Base-by-base conservation (phyloP, 768 basidiomycete genomes). In the Clitopilus passeckerianus region DNA sequence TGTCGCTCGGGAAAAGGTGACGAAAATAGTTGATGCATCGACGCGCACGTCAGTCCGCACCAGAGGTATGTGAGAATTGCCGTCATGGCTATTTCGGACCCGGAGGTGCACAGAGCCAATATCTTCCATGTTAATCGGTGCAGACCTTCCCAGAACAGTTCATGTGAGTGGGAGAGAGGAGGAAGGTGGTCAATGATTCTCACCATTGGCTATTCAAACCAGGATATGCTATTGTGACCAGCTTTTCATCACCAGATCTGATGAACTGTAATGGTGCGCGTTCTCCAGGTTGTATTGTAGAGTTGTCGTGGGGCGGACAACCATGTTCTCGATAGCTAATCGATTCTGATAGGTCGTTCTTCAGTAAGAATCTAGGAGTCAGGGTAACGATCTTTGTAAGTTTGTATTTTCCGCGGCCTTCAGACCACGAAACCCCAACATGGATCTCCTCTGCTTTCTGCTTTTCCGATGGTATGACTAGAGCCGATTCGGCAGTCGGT, bases 341-440 rank as follows among this genome's bases (percentile, higher is more conserved):
- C 1, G 85, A 67, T 54, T 84, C 83, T 5, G 77, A 62, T 35
- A 94, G 79, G 61, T 86, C 81, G 73, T 98, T 99, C 72, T 87
- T 91, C 64, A 98, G 72, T 62, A 98, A 75, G 77, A 95, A 98
- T 52, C 97, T 86, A 24, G 97, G 97, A 7, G 91, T 80, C 35
- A 98, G 75, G 0, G 91, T 95, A 63, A 99, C 87, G 64, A 98
- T 89, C 75, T 98, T 98, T 24, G 89, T 90, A 34, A 98, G 76
- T 69, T 98, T 98, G 72, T 98, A 98, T 78, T 97, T 98, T 34
- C 97, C 97, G n/a, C 88, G 76, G 1, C 95, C 97, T 72, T 96
- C 95, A 16, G 84, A 81, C 85, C 95, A 98, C 5, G 94, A 95
- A 37, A 99, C 66, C 1, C 96, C 97, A 52, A 92, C 72, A 68